Evolutionary conservation across 1,284 basidiomycete genomes (phyloP).

Genomic region (Mixia osmundae): DNA sequence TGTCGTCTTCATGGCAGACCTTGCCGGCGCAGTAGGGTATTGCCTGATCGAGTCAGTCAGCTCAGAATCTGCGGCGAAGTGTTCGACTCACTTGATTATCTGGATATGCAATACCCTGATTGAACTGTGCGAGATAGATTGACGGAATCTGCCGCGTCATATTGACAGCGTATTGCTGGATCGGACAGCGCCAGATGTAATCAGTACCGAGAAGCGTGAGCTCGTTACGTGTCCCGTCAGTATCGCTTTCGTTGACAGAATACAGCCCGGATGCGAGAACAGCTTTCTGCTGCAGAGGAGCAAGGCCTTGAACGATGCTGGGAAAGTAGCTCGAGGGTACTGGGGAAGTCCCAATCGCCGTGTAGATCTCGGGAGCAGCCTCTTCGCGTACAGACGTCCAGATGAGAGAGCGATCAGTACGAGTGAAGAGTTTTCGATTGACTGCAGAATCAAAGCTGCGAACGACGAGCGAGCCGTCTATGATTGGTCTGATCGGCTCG

Average conservation of each 20-base stretch:
- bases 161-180: slow-evolving; percentile 10
- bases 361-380: slow-evolving; percentile 6
- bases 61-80: slow-evolving; percentile 3
- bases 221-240: slow-evolving; percentile 1
- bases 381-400: slow-evolving; percentile 13
- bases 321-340: neutral
- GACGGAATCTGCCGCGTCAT: neutral
- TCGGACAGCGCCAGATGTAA: slow-evolving; percentile 9
- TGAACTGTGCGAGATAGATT: neutral
- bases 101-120: neutral
- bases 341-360: neutral
- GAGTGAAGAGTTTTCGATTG: neutral
- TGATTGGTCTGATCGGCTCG: slow-evolving; percentile 9
- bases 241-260: neutral
- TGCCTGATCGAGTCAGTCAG: slow-evolving; percentile 10
- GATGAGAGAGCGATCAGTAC: slow-evolving; percentile 9
- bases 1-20: slow-evolving; percentile 10
- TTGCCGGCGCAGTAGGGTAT: slow-evolving; percentile 4
- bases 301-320: neutral
- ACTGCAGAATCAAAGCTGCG: slow-evolving; percentile 6
- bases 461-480: slow-evolving; percentile 13
- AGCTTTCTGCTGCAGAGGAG: neutral
- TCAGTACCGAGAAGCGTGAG: slow-evolving; percentile 11
- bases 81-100: neutral
- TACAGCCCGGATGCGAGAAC: slow-evolving; percentile 9